Evolutionary conservation across 78 protist genomes (phyloP).

Genomic region (Capsaspora owczarzaki): DNA sequence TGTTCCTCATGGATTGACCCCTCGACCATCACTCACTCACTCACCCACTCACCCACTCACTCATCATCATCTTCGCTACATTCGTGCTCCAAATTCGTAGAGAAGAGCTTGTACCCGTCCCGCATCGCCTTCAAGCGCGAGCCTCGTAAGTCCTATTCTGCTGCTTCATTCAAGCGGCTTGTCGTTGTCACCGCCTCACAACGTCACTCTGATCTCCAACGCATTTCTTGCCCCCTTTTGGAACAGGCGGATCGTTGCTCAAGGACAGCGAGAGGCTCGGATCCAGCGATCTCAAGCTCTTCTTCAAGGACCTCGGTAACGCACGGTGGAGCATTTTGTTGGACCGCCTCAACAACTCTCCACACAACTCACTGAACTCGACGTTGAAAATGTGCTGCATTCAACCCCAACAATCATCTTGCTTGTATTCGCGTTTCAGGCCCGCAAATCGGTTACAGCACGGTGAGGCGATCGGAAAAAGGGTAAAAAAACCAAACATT

Average conservation of each 20-base stretch:
- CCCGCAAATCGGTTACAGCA: neutral
- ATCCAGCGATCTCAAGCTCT: neutral
- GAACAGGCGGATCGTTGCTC: neutral
- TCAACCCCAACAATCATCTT: slow-evolving; percentile 8
- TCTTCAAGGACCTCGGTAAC: slow-evolving; percentile 75
- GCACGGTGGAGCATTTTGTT: too few species aligned
- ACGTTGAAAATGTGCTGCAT: slow-evolving; percentile 65
- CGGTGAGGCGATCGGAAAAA: too few species aligned
- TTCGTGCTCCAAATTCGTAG: too few species aligned
- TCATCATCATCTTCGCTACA: too few species aligned
- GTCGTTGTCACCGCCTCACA: neutral
- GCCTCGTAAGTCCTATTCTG: neutral
- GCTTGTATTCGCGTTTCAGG: neutral
- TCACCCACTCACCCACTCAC: too few species aligned
- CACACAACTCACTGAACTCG: too few species aligned
- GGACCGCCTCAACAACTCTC: too few species aligned
- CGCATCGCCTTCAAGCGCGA: neutral
- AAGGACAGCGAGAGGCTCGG: neutral
- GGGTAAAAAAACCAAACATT: too few species aligned
- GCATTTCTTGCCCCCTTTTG: neutral
- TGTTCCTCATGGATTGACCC: too few species aligned
- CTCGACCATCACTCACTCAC: too few species aligned
- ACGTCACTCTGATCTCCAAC: neutral
- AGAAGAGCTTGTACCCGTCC: neutral
- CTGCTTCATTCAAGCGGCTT: neutral